Evolutionary conservation across 2,329 filamentous ascomycete genomes (phyloP).

Genomic region (Fusarium fracticaudum): DNA sequence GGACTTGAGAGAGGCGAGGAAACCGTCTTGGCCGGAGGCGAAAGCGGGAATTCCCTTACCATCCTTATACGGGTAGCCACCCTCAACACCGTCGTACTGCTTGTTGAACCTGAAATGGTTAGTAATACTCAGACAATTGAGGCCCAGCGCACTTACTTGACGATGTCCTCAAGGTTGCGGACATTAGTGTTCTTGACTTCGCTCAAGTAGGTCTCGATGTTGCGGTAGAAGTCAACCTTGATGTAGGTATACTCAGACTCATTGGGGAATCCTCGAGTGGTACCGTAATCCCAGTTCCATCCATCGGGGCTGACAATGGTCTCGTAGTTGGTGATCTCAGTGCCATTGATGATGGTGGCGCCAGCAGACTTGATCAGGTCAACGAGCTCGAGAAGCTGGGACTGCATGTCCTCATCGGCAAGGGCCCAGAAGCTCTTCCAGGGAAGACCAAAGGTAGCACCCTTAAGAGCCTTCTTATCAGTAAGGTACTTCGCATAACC

Average conservation of each 20-base stretch:
- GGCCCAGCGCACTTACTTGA: slow-evolving; percentile 55
- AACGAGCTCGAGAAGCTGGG: slow-evolving; percentile 59
- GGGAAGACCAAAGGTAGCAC: slow-evolving; percentile 74
- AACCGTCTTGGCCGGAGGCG: slow-evolving; percentile 75
- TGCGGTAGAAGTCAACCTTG: slow-evolving; percentile 75
- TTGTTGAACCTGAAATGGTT: slow-evolving; percentile 68
- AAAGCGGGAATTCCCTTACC: slow-evolving; percentile 66
- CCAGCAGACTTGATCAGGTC: slow-evolving; percentile 67
- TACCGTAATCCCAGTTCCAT: slow-evolving; percentile 81
- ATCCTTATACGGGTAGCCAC: slow-evolving; percentile 66
- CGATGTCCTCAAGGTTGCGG: slow-evolving; percentile 70
- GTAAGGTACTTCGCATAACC: slow-evolving; percentile 69
- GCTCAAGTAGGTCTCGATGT: slow-evolving; percentile 69
- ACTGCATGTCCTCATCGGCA: slow-evolving; percentile 64
- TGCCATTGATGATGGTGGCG: slow-evolving; percentile 74
- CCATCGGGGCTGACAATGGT: slow-evolving; percentile 69
- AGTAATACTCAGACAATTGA: neutral
- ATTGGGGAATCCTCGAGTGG: slow-evolving; percentile 69
- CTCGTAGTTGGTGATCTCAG: slow-evolving; percentile 72
- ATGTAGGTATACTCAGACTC: slow-evolving; percentile 79
- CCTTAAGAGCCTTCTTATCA: slow-evolving; percentile 62
- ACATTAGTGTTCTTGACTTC: slow-evolving; percentile 70
- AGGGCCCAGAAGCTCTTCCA: slow-evolving; percentile 77
- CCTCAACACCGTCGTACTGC: slow-evolving; percentile 72
- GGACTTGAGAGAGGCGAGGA: slow-evolving; percentile 69